Base-by-base conservation (phyloP, 106 monocot species). In the Chionographis japonica region DNA sequence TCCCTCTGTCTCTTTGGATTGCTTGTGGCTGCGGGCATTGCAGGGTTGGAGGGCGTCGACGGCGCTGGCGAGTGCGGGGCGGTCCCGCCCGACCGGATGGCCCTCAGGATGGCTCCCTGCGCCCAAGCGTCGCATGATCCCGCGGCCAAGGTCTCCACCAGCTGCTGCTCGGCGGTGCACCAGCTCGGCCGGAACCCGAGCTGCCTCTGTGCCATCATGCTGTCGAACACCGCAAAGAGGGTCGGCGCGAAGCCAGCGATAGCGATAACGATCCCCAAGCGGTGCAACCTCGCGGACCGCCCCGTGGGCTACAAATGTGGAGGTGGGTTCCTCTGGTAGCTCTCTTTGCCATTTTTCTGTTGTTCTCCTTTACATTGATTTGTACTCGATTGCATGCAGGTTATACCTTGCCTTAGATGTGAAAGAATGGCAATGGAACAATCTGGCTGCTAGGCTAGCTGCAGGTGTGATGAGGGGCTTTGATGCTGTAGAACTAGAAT, bases 261-360 rank as follows among this genome's bases (percentile, higher is more conserved):
- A 3, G 88, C 92, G 15, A 81, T 88, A 0, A 79, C 83, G 7
- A 92, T 92, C 37, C 92, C 92, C 17, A 85, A 88, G 37, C 74
- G 90, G 16, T 90, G 90, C 83, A 76, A 75, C 75, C 27, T 90
- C 19, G 86, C 78, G 0, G 57, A 81, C 40, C 79, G 92, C 27
- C 92, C 88, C 19, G 68, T 92, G 17, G 92, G 88, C 19, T 88
- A 86, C 73, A 92, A 86, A 56, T 88, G 92, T 52, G 92, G 92
- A 76, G 85, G 92, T 88, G 3, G 17, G 65, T 76, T 39, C 3
- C 54, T 13, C 58, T 58, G 36, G 12, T 72, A 41, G 40, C 38
- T 60, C 20, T 13, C 12, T 66, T 11, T 37, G 15, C 37, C 12
- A 36, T 37, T 56, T 19, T 55, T 20, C 20, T 8, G 18, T 2